Base-by-base conservation (phyloP, 352 stramenopile genomes). In the Globisporangium parvum region DNA sequence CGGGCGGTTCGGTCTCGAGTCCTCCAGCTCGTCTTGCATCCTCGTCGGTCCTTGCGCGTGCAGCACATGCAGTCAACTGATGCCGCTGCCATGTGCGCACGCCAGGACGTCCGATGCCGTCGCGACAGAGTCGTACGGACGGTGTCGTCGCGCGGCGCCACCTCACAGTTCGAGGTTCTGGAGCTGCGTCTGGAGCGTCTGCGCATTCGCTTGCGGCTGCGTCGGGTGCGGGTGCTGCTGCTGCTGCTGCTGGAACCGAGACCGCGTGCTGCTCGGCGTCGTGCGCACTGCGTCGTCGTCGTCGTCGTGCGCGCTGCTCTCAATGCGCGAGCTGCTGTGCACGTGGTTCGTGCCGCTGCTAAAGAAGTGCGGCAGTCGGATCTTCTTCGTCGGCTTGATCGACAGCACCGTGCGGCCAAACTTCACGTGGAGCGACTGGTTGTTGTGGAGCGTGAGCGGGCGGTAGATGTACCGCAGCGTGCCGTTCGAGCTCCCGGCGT, bases 391-490 rank as follows among this genome's bases (percentile, higher is more conserved):
- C 12, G 84, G 81, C 64, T 94, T 94, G 64, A 94, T 92, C 20
- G 81, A 91, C 48, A 94, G 65, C 57, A 94, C 81, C 17, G 84
- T 94, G 52, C 79, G 84, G 0, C 80, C 86, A 62, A 93, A 92
- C 75, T 93, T 91, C 49, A 96, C 77, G 56, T 92, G 82, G 17
- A 94, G 67, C 42, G 83, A 89, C 68, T 92, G 80, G 64, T 91
- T 92, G 75, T 89, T 91, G 58, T 91, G 79, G 15, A 98, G 72
- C 56, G 93, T 92, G 42, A 98, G 74, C 6, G 93, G 91, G 18
- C 87, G 77, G 58, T 96, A 92, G n/a, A 98, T 86, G 75, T 98
- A 98, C 28, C 95, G 75, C 70, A 98, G 77, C 40, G 88, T 97
- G 51, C 93, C 93, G 65, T 98, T 98, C 2, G 91, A 98, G 33